Base-by-base conservation (phyloP, 768 basidiomycete species). In the Omphalotus guepiniiformis region DNA sequence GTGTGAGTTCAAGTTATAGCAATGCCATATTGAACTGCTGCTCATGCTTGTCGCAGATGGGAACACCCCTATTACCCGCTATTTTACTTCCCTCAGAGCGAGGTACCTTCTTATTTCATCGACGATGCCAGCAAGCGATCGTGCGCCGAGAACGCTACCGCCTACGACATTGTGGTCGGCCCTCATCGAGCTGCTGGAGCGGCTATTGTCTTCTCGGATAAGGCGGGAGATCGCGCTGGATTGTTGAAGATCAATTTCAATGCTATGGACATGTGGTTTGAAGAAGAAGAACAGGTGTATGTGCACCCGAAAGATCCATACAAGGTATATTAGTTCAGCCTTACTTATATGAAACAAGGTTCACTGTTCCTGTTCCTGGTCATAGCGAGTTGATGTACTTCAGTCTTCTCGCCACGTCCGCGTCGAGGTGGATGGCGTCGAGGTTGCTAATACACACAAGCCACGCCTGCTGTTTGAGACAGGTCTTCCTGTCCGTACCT, bases 281-380 rank as follows among this genome's bases (percentile, higher is more conserved):
- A 85, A 64, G 82, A 85, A 56, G 82, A 83, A 40, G 81, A 85
- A 39, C 60, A 76, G 47, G 72, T 84, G 26, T 78, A 70, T 48
- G 65, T 71, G 2, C 83, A 85, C 50, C 78, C 80, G 6, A 83
- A 79, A 54, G 82, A 85, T 58, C 82, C 82, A 1, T 85, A 82
- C 63, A 85, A 85, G 71, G 83, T 82, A n/a, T n/a, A n/a, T 3
- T 35, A 58, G 49, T 34, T 22, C 18, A 18, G 15, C n/a, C 38
- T 19, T 18, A 26, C 30, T 16, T 1, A 4, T 27, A 3, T 21
- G 5, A 15, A 34, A 49, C 18, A 35, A 39, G 39, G 13, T 38
- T 39, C 19, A 18, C 3, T 51, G 25, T 21, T 36, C 25, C 2
- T 16, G 48, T 47, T 49, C 18, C 13, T 5, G 7, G 35, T 22